A percentile compares a stretch with the other conserved stretches of the same genome.
Evolutionary conservation across 2,329 filamentous ascomycete genomes (phyloP).

Genomic region (Sphaerulina musiva): DNA sequence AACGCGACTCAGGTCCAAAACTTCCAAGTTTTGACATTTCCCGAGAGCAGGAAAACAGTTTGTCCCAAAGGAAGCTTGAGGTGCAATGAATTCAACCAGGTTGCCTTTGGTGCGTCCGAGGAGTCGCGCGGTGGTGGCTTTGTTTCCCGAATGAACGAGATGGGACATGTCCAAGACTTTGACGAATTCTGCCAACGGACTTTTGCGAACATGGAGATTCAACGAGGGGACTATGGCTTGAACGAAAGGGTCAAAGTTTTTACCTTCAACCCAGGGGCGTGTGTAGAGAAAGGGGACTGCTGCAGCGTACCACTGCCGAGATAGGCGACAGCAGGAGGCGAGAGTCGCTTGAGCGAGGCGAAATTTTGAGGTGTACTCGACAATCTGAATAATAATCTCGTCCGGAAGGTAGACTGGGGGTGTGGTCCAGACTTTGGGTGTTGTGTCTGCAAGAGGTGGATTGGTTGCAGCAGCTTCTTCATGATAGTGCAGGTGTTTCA

Average conservation of each 20-base stretch:
- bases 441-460: conserved; percentile 1
- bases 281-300: conserved; percentile 49
- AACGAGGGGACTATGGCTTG: conserved; percentile 50
- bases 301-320: conserved; percentile 52
- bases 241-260: conserved; percentile 50
- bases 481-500: conserved; percentile 2
- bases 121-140: conserved; percentile 52
- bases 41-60: conserved; percentile 52
- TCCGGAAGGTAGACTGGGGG: conserved; percentile 44
- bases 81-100: conserved; percentile 51
- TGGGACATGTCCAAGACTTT: conserved; percentile 47
- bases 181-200: conserved; percentile 46
- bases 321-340: conserved; percentile 48
- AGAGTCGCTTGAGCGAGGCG: conserved; percentile 43
- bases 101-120: conserved; percentile 49
- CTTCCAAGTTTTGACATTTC: conserved; percentile 47
- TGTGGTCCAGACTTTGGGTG: conserved; percentile 17
- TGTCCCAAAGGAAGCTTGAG: conserved; percentile 51
- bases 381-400: conserved; percentile 49
- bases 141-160: conserved; percentile 55
- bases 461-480: conserved; percentile 2
- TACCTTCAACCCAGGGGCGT: conserved; percentile 46
- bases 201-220: conserved; percentile 44
- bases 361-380: conserved; percentile 38
- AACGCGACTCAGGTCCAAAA: conserved; percentile 50